A percentile compares a stretch with the other conserved stretches of the same genome.
Evolutionary conservation across 768 basidiomycete genomes (phyloP).

Genomic region (Tylopilus balloui): DNA sequence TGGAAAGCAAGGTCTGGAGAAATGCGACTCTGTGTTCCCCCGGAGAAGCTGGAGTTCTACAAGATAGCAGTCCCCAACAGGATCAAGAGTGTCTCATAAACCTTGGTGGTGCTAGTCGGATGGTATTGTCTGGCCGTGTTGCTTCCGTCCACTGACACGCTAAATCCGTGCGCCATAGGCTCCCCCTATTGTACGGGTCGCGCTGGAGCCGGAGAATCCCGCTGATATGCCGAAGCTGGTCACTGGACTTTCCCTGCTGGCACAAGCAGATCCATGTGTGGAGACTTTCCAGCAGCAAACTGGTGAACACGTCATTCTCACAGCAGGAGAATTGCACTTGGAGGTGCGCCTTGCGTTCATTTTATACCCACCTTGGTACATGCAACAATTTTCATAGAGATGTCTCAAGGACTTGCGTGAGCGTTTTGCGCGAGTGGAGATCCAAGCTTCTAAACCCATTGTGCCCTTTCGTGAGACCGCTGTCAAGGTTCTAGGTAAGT

Average conservation of each 20-base stretch:
- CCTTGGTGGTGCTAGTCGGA: conserved; percentile 64
- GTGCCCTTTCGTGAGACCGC: conserved; percentile 98
- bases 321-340: conserved; percentile 92
- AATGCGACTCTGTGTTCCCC: conserved; percentile 87
- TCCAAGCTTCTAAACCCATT: conserved; percentile 91
- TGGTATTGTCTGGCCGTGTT: conserved; percentile 38
- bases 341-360: conserved; percentile 53
- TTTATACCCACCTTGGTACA: background rate
- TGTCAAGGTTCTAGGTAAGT: conserved; percentile 65
- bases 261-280: conserved; percentile 94
- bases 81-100: conserved; percentile 64
- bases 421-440: conserved; percentile 88
- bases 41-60: conserved; percentile 38
- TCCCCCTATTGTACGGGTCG: conserved; percentile 92
- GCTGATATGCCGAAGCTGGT: conserved; percentile 89
- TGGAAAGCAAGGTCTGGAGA: conserved; percentile 87
- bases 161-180: conserved; percentile 40
- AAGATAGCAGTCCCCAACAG: conserved; percentile 30
- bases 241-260: conserved; percentile 79
- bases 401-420: conserved; percentile 96
- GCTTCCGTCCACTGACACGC: background rate
- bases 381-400: conserved; percentile 47
- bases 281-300: conserved; percentile 97
- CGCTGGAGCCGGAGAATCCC: conserved; percentile 78
- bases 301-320: conserved; percentile 94